phyloP scores from a whole-genome alignment of 495 filamentous ascomycete genomes.

The Recurvomyces mirabilis region DNA sequence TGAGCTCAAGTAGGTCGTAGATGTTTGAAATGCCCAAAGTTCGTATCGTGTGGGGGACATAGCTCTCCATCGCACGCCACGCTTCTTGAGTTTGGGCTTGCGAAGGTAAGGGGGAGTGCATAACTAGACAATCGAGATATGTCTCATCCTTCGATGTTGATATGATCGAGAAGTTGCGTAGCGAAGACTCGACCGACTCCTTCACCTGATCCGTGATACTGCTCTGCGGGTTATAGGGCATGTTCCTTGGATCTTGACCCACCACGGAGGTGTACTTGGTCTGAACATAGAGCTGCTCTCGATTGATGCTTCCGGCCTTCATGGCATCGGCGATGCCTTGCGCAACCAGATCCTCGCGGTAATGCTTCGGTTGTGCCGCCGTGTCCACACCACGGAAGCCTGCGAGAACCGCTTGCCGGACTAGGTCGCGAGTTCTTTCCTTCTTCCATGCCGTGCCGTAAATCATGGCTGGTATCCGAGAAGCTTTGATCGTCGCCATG shows the following conservation, averaged over 20 bases:
- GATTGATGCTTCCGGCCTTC: slow-evolving; percentile 42
- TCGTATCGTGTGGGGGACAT: slow-evolving; percentile 52
- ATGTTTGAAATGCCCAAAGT: slow-evolving; percentile 66
- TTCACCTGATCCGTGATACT: slow-evolving; percentile 51
- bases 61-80: slow-evolving; percentile 51
- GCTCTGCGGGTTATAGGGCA: slow-evolving; percentile 47
- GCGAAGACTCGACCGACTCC: slow-evolving; percentile 52
- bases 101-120: slow-evolving; percentile 57
- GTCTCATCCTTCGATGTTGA: slow-evolving; percentile 29
- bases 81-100: slow-evolving; percentile 49
- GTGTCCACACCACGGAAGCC: slow-evolving; percentile 72
- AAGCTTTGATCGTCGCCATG: not conserved
- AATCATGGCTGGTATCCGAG: slow-evolving; percentile 43
- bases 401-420: slow-evolving; percentile 53
- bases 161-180: slow-evolving; percentile 46
- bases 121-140: slow-evolving; percentile 62
- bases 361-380: slow-evolving; percentile 69
- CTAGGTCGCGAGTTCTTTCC: slow-evolving; percentile 52
- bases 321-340: slow-evolving; percentile 51
- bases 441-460: slow-evolving; percentile 92
- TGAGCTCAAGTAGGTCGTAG: slow-evolving; percentile 39
- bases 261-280: slow-evolving; percentile 63
- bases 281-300: slow-evolving; percentile 60
- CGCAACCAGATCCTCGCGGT: slow-evolving; percentile 61
- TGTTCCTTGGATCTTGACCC: slow-evolving; percentile 47